phyloP scores from a whole-genome alignment of 2,329 filamentous ascomycete species.

The Fusarium sambucinum region DNA sequence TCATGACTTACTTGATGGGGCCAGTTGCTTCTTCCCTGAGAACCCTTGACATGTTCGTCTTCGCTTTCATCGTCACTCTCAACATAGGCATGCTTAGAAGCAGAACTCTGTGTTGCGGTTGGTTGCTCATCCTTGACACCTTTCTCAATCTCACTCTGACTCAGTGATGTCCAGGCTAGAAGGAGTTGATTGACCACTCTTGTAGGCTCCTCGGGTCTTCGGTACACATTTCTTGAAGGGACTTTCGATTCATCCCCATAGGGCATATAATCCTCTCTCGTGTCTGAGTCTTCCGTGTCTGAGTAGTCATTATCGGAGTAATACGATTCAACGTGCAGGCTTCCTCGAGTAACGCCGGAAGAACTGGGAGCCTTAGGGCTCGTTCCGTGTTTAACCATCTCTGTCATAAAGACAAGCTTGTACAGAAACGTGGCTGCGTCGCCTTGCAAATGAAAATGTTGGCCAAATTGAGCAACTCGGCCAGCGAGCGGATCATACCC shows the following conservation, averaged over 20 bases:
- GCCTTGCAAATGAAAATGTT: conserved; percentile 21
- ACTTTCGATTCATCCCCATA: not conserved
- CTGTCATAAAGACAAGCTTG: conserved; percentile 21
- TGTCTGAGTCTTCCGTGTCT: not conserved
- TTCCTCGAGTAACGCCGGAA: not conserved
- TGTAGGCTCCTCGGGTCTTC: conserved; percentile 1
- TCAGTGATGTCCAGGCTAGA: conserved; percentile 26
- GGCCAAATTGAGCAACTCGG: conserved; percentile 9
- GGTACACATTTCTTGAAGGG: not conserved
- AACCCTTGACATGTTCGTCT: not conserved
- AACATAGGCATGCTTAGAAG: not conserved
- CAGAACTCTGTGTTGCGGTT: accelerated
- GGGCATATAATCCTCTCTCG: not conserved
- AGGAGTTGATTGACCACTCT: conserved; percentile 21
- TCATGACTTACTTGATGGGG: not conserved
- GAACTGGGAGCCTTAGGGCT: accelerated
- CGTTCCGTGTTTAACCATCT: not conserved
- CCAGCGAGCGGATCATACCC: not conserved
- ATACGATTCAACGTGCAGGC: not conserved
- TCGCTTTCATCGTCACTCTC: not conserved
- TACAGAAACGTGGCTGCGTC: conserved; percentile 36
- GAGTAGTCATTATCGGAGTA: not conserved
- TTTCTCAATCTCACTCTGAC: conserved; percentile 19
- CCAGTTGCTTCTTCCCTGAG: not conserved
- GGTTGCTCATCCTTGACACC: not conserved